phyloP scores from a whole-genome alignment of 2,329 filamentous ascomycete genomes.

The Diplodia seriata region DNA sequence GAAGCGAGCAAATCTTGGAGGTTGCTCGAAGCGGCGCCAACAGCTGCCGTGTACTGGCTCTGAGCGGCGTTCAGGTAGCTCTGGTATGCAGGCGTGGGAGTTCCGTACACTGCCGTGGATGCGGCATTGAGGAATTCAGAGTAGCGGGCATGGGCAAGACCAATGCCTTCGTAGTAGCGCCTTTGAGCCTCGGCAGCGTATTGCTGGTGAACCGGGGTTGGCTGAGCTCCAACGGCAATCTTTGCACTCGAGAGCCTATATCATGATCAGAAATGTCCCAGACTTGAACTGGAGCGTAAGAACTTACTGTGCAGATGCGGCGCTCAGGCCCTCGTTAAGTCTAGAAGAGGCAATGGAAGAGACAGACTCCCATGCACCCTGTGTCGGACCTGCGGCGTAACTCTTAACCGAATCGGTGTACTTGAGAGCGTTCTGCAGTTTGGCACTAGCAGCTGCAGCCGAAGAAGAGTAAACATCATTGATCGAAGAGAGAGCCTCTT shows the following conservation, averaged over 20 bases:
- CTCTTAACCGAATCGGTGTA: slow-evolving; percentile 50
- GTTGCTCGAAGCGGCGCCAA: slow-evolving; percentile 42
- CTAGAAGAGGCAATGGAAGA: slow-evolving; percentile 73
- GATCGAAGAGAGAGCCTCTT: slow-evolving; percentile 72
- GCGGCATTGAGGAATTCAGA: slow-evolving; percentile 76
- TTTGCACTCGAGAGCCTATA: slow-evolving; percentile 67
- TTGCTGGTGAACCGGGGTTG: slow-evolving; percentile 62
- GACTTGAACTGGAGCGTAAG: background rate
- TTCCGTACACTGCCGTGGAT: slow-evolving; percentile 71
- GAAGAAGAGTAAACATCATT: slow-evolving; percentile 73
- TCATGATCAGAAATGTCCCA: background rate
- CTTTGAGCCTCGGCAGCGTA: slow-evolving; percentile 66
- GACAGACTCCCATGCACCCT: slow-evolving; percentile 62
- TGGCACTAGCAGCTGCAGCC: slow-evolving; percentile 66
- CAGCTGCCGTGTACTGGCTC: slow-evolving; percentile 45
- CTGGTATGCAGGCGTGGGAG: slow-evolving; percentile 64
- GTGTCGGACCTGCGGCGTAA: slow-evolving; percentile 51
- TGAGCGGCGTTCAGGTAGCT: slow-evolving; percentile 38
- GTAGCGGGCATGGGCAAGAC: slow-evolving; percentile 79
- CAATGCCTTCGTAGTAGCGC: slow-evolving; percentile 80
- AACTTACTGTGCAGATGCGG: slow-evolving; percentile 68
- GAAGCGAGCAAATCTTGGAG: slow-evolving; percentile 46
- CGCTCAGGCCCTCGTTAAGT: slow-evolving; percentile 72
- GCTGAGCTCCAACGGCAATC: slow-evolving; percentile 68
- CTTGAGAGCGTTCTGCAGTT: slow-evolving; percentile 62